Percentiles rank a stretch among this genome's conserved stretches.
Evolutionary conservation across 352 stramenopile genomes (phyloP).

Genomic region (Globisporangium spinosum): DNA sequence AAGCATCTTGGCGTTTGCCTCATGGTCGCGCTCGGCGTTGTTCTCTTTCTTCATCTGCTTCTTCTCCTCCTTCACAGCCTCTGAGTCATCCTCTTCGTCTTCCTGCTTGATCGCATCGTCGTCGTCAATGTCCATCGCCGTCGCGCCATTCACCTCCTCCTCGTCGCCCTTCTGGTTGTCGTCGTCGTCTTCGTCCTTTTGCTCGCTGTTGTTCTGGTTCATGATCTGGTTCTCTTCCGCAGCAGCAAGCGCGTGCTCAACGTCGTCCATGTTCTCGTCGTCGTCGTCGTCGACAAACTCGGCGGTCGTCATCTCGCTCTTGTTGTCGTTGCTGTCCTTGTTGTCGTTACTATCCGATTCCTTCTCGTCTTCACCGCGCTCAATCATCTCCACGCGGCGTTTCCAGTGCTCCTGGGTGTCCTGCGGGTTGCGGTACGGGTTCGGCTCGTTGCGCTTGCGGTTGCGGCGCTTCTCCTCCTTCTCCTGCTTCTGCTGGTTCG

Average conservation of each 20-base stretch:
- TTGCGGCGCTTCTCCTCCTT: conserved; percentile 76
- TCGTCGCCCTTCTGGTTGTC: conserved; percentile 34
- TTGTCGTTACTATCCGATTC: conserved; percentile 20
- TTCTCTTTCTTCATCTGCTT: conserved; percentile 33
- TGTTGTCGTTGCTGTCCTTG: conserved; percentile 45
- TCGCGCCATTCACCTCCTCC: conserved; percentile 32
- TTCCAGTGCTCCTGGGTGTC: conserved; percentile 97
- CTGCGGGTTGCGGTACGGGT: conserved; percentile 94
- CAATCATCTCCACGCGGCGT: conserved; percentile 90
- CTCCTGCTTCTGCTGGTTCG: conserved; percentile 35
- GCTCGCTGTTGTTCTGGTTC: conserved; percentile 42
- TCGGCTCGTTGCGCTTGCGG: conserved; percentile 80
- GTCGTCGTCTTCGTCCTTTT: conserved; percentile 56
- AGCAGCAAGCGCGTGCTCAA: conserved; percentile 58
- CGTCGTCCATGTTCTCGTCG: conserved; percentile 59
- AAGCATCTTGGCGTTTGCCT: conserved; percentile 16
- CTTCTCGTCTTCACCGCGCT: conserved; percentile 38
- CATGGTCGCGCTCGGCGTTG: conserved; percentile 19
- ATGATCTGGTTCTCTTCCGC: conserved; percentile 68
- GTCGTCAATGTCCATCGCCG: conserved; percentile 67
- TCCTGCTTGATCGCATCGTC: conserved; percentile 43
- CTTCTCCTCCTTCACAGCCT: conserved; percentile 19
- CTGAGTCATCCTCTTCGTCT: conserved; percentile 21
- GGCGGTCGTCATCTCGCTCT: conserved; percentile 46
- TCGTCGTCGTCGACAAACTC: conserved; percentile 71